Conservation (phyloP, 2,329 filamentous ascomycete species). For the Penicillium sp. region DNA sequence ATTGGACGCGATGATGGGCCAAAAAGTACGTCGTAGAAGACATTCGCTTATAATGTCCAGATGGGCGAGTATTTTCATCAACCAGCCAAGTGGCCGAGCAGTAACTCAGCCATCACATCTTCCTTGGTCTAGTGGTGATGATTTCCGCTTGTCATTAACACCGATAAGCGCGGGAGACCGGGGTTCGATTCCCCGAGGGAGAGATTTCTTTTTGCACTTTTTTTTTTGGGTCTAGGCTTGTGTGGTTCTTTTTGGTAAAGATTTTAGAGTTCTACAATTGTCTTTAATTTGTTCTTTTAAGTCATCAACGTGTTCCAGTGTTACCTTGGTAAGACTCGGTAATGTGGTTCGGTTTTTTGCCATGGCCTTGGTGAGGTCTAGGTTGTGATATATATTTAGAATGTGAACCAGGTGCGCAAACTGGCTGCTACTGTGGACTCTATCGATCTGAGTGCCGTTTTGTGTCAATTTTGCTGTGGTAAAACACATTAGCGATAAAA, state of each 20-base stretch:
- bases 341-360: too few relatives aligned
- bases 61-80: neutral
- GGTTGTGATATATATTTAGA: too few relatives aligned
- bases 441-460: constrained; percentile 5
- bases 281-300: too few relatives aligned
- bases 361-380: too few relatives aligned
- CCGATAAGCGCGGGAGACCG: constrained; percentile 37
- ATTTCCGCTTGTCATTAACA: constrained; percentile 40
- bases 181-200: constrained; percentile 36
- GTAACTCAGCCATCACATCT: constrained; percentile 24
- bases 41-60: neutral
- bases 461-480: constrained; percentile 6
- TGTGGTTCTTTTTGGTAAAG: too few relatives aligned
- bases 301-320: too few relatives aligned
- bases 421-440: too few relatives aligned
- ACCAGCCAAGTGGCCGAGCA: constrained; percentile 27
- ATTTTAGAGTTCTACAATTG: too few relatives aligned
- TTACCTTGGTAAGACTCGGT: too few relatives aligned
- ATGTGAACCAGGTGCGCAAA: constrained; percentile 1
- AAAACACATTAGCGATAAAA: neutral
- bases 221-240: neutral
- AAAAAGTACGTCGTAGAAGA: too few relatives aligned
- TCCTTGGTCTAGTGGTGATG: constrained; percentile 42
- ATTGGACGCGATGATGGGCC: too few relatives aligned
- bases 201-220: constrained; percentile 11